Base-by-base conservation (phyloP, 768 basidiomycete species). In the Russula vinacea region DNA sequence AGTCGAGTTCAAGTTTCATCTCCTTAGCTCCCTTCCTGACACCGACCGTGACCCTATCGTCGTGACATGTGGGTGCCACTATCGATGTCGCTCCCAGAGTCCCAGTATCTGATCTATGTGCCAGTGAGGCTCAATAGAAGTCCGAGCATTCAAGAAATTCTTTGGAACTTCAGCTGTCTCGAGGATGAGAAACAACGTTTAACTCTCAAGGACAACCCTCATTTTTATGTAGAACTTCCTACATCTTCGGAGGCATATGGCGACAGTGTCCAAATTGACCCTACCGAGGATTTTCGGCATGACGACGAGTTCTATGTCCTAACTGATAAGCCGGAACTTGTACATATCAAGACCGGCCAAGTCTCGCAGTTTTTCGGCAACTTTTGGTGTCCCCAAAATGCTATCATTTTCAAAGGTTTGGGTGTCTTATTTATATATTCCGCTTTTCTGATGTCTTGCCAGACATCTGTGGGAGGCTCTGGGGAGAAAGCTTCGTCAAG, bases 391-490 rank as follows among this genome's bases (percentile, higher is more conserved):
- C 6, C 26, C 3, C 24, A 29, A 50, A 14, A 26, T 24, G 49
- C 49, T 50, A 26, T 50, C 26, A 50, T 50, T 50, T 50, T 50
- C 26, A 50, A 50, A 17, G 49, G 49, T 50, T 24, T 17, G 49
- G n/a, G 45, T 11, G 22, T 24, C 45, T 47, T 22, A n/a, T 0
- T 47, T 22, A 13, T 11, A 11, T 10, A 13, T 47, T 4, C 10
- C 44, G n/a, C 22, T 47, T 22, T 10, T 47, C n/a, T 47, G n/a
- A 47, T 22, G 45, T 47, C 45, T 22, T 22, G 45, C 10, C n/a
- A 47, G 45, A 47, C 45, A 22, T 13, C 22, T 47, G 10, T 47
- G 45, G 45, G 45, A 47, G 45, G 45, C 45, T 47, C 22, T 9
- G 9, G n/a, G 45, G 45, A 8, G 45, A 47, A 47, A 11, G n/a